These are phyloP conservation scores for Globisporangium okanoganense DNA, from an alignment of 352 stramenopile species.

Conservation along the genomic window DNA sequence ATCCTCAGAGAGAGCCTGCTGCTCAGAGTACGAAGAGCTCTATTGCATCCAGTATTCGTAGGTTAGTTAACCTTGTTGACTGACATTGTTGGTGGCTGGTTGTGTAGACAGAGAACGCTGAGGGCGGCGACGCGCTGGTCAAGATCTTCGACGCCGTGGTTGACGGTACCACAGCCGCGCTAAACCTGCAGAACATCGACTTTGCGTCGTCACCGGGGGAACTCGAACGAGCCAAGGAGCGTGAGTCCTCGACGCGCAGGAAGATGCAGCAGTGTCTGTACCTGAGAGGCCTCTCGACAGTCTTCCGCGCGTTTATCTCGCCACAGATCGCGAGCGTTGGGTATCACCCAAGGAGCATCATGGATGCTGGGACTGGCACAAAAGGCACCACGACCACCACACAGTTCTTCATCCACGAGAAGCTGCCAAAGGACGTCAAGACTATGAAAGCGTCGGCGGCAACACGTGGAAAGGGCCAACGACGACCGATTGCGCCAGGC, in stretches of 20 bases:
- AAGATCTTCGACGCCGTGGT: conserved; percentile 45
- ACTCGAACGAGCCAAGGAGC: conserved; percentile 25
- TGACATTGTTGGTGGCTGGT: background rate
- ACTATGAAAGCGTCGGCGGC: background rate
- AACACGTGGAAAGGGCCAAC: background rate
- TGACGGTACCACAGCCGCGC: conserved; percentile 27
- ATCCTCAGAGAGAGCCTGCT: conserved; percentile 51
- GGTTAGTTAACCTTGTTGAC: background rate
- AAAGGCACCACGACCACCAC: background rate
- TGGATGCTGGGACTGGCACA: conserved; percentile 6
- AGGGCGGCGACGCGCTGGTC: conserved; percentile 45
- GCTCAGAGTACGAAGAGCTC: conserved; percentile 24
- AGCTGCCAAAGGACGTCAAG: conserved; percentile 13
- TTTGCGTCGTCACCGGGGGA: conserved; percentile 33
- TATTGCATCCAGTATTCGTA: background rate
- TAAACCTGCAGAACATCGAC: conserved; percentile 50
- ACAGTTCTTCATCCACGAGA: conserved; percentile 13
- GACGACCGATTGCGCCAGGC: background rate
- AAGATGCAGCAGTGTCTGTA: conserved; percentile 61
- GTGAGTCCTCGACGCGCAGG: conserved; percentile 27
- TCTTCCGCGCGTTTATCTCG: conserved; percentile 42
- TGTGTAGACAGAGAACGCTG: conserved; percentile 43
- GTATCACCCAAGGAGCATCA: conserved; percentile 35
- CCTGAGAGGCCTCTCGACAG: conserved; percentile 34
- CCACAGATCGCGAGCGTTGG: conserved; percentile 40